phyloP scores from a whole-genome alignment of 306 rosid species.

The Morella rubra region DNA sequence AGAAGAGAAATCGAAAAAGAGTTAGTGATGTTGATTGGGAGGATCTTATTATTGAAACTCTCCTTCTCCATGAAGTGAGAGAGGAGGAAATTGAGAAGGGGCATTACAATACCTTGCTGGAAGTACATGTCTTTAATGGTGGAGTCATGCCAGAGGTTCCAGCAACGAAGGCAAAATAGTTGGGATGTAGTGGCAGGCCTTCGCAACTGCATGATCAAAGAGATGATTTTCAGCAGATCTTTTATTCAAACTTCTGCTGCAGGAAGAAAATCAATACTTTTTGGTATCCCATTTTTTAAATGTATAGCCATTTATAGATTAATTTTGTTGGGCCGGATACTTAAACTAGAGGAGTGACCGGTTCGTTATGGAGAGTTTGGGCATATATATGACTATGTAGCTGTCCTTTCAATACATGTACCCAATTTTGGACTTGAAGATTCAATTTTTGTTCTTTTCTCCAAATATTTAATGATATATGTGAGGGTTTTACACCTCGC shows the following conservation, averaged over 20 bases:
- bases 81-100: slow-evolving; percentile 88
- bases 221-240: slow-evolving; percentile 4
- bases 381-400: no score
- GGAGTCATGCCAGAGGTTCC: slow-evolving; percentile 32
- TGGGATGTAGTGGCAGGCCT: neutral
- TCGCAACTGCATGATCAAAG: neutral
- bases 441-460: no score
- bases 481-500: neutral
- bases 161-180: neutral
- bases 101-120: slow-evolving; percentile 63
- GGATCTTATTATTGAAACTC: slow-evolving; percentile 79
- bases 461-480: no score
- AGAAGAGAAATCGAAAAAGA: slow-evolving; percentile 44
- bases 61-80: slow-evolving; percentile 68
- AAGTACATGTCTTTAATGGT: slow-evolving; percentile 60
- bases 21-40: slow-evolving; percentile 61
- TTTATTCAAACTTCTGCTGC: slow-evolving; percentile 9
- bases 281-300: neutral
- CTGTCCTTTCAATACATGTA: no score
- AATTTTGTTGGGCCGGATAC: neutral
- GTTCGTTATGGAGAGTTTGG: no score
- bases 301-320: neutral
- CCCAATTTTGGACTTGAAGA: no score
- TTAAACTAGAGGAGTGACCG: no score
- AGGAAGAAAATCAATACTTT: neutral